Base-by-base conservation (phyloP, 1,284 basidiomycete species). In the Ustilago loliicola region DNA sequence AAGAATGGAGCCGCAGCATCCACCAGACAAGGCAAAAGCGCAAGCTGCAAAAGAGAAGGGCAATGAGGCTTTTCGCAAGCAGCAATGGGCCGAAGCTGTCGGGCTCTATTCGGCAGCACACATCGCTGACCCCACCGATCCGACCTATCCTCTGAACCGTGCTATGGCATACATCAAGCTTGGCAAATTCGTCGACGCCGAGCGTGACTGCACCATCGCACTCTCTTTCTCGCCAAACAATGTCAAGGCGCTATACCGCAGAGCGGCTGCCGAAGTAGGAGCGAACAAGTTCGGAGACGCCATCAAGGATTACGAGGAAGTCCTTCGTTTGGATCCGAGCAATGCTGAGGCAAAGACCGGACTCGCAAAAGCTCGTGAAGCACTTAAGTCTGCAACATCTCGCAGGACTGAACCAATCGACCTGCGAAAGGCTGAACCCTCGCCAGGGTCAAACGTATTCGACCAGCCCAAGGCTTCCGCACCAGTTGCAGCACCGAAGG, bases 161-260 rank as follows among this genome's bases (percentile, higher is more conserved):
- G 72, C 72, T 23, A 75, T 75, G 72, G 72, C 72, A 11, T 75
- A 75, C 57, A 62, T 75, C 60, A 75, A 75, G 61, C 58, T 70
- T 10, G 64, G 52, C 51, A 75, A 75, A 47, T 67, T 53, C 21
- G 21, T 66, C 27, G 72, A 75, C 25, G 72, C 72, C 5, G 72
- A 75, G 13, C 60, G 72, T 15, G 72, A 75, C 36, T 75, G 72
- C 53, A 64, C 64, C 15, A 54, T 53, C 8, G 67, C 57, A 2
- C 61, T 75, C 0, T 7, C 23, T 0, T 40, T 75, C 4, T 63
- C 72, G 15, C 72, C 67, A 6, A 54, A 64, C 52, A 75, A 71
- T 23, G 64, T 75, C 60, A 75, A 75, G 36, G 72, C 72, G 3
- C 52, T 70, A 1, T 75, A 66, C 25, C 67, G 72, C 19, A 62